Evolutionary conservation across 75 land plant species (phyloP), one percentile per base, ranked within the genome.

Genomic region (Sequoiadendron giganteum): DNA sequence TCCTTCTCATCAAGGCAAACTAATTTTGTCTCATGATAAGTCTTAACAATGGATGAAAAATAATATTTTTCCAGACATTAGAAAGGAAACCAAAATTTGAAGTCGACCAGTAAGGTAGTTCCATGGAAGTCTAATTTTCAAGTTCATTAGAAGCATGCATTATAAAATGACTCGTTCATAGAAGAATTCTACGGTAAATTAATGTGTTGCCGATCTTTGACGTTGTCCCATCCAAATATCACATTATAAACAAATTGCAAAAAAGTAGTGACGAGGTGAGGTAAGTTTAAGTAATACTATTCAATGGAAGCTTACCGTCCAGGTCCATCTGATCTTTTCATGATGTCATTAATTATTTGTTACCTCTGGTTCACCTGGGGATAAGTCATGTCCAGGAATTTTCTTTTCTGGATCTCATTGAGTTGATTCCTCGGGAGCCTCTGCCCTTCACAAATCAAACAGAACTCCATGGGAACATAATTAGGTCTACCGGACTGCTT

Each of bases 391-490:
- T 7, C 15, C 6, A 8, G 7, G 21, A 79, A 21, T 39, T 5
- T 79, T 19, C 5, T 40, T 16, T 16, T 19, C n/a, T n/a, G n/a
- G 1, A 15, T 4, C 16, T 21, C 75, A 49, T 58, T 82, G 87
- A 94, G 54, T 38, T 86, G 3, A 78, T 93, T 89, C 68, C 86
- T 83, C 6, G 85, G 88, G 54, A 76, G 90, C 83, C 90, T 89
- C 61, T 93, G 91, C 8, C 90, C 91, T 80, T 85, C 90, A 55
- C 86, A 91, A 38, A 93, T 38, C 9, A 80, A 81, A 90, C 93
- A 92, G 39, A 92, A 88, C 85, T 95, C 96, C 94, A 95, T 94
- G 5, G 96, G 96, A 15, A 95, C 90, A 76, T 93, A 84, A 45
- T 87, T 93, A 10, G 73, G 47, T 42, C 83, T 91, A 16, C 89